Evolutionary conservation across 305 asterid species (phyloP).

Genomic region (Fraxinus platypoda): DNA sequence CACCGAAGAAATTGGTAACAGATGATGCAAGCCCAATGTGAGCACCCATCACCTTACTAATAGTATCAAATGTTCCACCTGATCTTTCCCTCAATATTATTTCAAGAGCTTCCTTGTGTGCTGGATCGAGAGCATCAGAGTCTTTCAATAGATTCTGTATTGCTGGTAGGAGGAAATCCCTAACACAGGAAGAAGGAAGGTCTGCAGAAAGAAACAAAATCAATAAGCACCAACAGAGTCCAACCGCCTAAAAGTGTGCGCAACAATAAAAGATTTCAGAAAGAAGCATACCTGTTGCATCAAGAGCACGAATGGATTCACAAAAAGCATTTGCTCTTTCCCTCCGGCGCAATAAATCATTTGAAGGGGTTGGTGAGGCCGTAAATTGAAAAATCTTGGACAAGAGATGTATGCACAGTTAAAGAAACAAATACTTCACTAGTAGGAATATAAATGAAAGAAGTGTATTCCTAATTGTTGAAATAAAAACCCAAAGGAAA

Average conservation of each 20-base stretch:
- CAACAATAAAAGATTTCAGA: not conserved
- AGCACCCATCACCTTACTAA: slow-evolving; percentile 95
- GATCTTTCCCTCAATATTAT: slow-evolving; percentile 86
- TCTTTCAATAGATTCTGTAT: slow-evolving; percentile 89
- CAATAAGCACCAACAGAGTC: not conserved
- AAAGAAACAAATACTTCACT: slow-evolving; percentile 38
- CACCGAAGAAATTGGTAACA: slow-evolving; percentile 86
- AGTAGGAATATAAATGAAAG: slow-evolving; percentile 9
- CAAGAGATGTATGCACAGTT: slow-evolving; percentile 71
- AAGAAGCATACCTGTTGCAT: slow-evolving; percentile 77
- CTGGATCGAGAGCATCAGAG: slow-evolving; percentile 91
- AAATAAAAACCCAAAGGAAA: slow-evolving; percentile 9
- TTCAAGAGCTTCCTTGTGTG: slow-evolving; percentile 98
- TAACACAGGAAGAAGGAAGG: slow-evolving; percentile 67
- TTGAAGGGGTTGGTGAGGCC: slow-evolving; percentile 65
- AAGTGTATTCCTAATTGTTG: slow-evolving; percentile 9
- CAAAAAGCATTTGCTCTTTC: slow-evolving; percentile 90
- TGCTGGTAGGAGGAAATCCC: slow-evolving; percentile 83
- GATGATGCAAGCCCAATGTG: slow-evolving; percentile 88
- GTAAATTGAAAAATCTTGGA: slow-evolving; percentile 91
- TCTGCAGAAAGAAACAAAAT: slow-evolving; percentile 45
- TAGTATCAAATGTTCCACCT: slow-evolving; percentile 74
- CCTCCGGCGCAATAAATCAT: slow-evolving; percentile 62
- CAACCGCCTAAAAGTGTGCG: not conserved
- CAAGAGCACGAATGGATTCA: slow-evolving; percentile 97